Base-by-base conservation (phyloP, 139 green algal species). In the Deuterostichococcus epilithicus region DNA sequence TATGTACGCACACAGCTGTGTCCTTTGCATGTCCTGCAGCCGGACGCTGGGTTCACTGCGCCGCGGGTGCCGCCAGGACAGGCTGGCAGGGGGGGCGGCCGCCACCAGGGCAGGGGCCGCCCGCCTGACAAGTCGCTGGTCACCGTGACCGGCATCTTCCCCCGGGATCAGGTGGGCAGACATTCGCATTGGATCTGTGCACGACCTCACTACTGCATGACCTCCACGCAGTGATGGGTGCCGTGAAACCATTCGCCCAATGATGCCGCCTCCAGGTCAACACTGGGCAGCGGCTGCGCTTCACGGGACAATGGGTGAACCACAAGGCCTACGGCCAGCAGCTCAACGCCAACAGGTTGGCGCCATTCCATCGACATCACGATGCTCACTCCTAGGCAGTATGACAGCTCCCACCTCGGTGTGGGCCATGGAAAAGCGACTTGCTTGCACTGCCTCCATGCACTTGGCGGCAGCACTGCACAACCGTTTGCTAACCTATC, bases 61-160 rank as follows among this genome's bases (percentile, higher is more conserved):
- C 45, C 52, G 8, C n/a, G n/a, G n/a, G n/a, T n/a, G n/a, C n/a
- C n/a, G 15, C 44, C 26, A 60, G 42, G 37, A 30, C 39, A 0
- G 33, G 38, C 30, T 26, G 65, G 28, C 32, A 36, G n/a, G 15
- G 35, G 45, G 25, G 20, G 75, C 75, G 44, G 65, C 63, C 65
- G 74, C 38, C 18, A 38, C 28, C 33, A 65, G n/a, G 28, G 18
- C 13, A 25, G 70, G 47, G 38, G 76, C 37, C 79, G 33, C 37
- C 30, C 30, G 23, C 15, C 42, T 28, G 65, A 76, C n/a, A 66
- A 42, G 8, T 34, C 33, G 44, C 5, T 68, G 13, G 42, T 77
- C 47, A 77, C 52, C 25, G 58, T 77, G 45, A 70, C 52, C 36
- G 73, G 73, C 22, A 34, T 28, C 28, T 77, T 77, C 39, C 73